Conservation (phyloP, 2,329 filamentous ascomycete species). For the Penicillium sp. region DNA sequence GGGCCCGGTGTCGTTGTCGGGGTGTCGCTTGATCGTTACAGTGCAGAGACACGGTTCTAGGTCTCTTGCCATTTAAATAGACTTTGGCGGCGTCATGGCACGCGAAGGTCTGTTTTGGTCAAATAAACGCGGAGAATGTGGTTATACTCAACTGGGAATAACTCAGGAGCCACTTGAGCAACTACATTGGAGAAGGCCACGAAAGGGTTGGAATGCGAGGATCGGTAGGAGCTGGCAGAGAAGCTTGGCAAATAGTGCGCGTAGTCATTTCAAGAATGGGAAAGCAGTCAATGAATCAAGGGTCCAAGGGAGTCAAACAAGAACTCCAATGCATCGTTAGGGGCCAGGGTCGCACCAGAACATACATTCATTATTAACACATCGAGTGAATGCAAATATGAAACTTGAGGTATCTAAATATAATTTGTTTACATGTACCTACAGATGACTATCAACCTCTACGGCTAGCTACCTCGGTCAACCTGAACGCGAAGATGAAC, state of each 20-base stretch:
- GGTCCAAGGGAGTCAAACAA: neutral
- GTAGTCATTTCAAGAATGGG: slow-evolving; percentile 2
- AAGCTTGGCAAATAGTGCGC: neutral
- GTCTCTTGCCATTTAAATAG: slow-evolving; percentile 18
- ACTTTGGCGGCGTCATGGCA: neutral
- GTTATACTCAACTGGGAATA: neutral
- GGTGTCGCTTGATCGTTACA: neutral
- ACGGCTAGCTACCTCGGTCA: neutral
- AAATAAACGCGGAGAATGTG: slow-evolving; percentile 18
- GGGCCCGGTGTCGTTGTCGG: neutral
- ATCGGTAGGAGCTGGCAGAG: neutral
- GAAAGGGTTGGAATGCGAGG: slow-evolving; percentile 16
- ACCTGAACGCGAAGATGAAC: no score
- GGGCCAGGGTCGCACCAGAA: neutral
- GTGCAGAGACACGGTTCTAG: neutral
- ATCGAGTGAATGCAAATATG: neutral
- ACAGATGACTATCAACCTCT: neutral
- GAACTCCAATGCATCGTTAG: neutral
- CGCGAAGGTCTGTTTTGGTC: slow-evolving; percentile 3
- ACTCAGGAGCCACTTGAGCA: neutral
- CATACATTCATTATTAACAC: neutral
- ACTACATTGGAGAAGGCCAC: slow-evolving; percentile 1
- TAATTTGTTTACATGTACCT: neutral
- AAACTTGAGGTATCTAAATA: neutral
- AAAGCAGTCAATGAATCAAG: neutral